These are phyloP conservation scores for Trichoderma gamsii DNA, from an alignment of 495 filamentous ascomycete species.

Conservation along the genomic window DNA sequence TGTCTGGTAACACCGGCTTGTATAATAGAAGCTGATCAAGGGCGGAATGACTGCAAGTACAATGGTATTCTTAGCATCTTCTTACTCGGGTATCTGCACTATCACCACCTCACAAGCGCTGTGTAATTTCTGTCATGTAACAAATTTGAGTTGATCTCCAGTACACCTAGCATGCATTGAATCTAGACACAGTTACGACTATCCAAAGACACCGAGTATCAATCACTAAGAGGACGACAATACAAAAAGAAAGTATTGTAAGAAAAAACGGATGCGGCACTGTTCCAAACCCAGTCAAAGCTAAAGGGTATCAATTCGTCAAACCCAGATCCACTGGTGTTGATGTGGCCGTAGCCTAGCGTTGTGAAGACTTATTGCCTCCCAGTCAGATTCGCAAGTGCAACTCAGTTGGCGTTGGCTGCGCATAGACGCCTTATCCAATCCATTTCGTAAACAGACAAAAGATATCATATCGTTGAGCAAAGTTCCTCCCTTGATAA, in stretches of 20 bases:
- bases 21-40: too few species aligned
- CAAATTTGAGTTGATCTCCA: not conserved
- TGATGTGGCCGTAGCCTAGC: not conserved
- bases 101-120: not conserved
- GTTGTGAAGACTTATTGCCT: not conserved
- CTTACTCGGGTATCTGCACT: too few species aligned
- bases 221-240: not conserved
- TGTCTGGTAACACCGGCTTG: too few species aligned
- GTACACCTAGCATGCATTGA: conserved; percentile 10
- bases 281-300: not conserved
- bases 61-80: too few species aligned
- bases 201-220: not conserved
- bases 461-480: not conserved
- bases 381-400: not conserved
- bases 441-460: not conserved
- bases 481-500: not conserved
- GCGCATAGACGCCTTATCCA: not conserved
- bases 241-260: not conserved
- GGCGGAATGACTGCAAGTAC: too few species aligned
- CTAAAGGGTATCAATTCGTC: conserved; percentile 3
- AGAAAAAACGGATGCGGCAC: not conserved
- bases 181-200: not conserved
- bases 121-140: not conserved
- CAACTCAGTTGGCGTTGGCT: not conserved
- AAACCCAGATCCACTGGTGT: not conserved